Base-by-base conservation (phyloP, 441 rosid genomes). In the Euphorbia celastroides region DNA sequence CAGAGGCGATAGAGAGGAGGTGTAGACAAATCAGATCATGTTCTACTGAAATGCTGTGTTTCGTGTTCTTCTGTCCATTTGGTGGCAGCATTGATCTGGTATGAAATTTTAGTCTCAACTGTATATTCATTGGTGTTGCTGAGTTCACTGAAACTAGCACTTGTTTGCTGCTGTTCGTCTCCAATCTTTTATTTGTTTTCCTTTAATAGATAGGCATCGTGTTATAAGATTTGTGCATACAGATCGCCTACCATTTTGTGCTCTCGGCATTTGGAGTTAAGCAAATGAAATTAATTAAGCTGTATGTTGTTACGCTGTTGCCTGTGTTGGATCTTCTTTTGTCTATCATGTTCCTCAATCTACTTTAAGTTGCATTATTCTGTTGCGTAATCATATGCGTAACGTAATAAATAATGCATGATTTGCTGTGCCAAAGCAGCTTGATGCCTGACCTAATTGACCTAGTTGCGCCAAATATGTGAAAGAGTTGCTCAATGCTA, bases 1-100 rank as follows among this genome's bases (percentile, higher is more conserved):
- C 73, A 75, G 68, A 80, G 81, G 81, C 67, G 92, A 75, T 16
- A 75, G 44, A 65, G 86, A 82, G 69, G 96, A 88, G 64, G 92
- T 82, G 60, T 90, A 90, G 79, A 72, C 71, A 36, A 68, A 42
- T 65, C 23, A 10, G 28, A 27, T 50, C 27, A 13, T 23, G 31
- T 57, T 38, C 57, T n/a, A n/a, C n/a, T n/a, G n/a, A n/a, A n/a
- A n/a, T n/a, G 38, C 64, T 16, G 44, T 13, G 57, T 48, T 68
- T n/a, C n/a, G n/a, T n/a, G n/a, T 64, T 20, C 72, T 42, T 11
- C n/a, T n/a, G n/a, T n/a, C n/a, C n/a, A n/a, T n/a, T n/a, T n/a
- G 28, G 52, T 59, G 56, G 66, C 59, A 36, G 75, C 19, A 60
- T 46, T 64, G n/a, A 68, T 57, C 55, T 62, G 78, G 65, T 36